Conservation (phyloP, 352 stramenopile species). For the Blastocystis sp. region DNA sequence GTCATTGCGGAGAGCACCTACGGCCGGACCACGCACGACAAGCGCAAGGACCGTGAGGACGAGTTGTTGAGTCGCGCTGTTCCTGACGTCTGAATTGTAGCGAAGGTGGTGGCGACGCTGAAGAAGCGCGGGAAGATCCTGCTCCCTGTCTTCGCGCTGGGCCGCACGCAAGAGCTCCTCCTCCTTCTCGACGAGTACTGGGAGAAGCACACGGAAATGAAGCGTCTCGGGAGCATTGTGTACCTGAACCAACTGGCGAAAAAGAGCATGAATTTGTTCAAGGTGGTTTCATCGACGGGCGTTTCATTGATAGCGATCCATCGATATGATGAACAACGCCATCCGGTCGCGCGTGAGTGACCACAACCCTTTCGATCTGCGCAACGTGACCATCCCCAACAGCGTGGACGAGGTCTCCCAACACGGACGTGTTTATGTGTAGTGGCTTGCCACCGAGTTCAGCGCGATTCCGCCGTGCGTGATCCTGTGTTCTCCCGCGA, state of each 20-base stretch:
- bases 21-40: slow-evolving; percentile 94
- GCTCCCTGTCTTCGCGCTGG: slow-evolving; percentile 97
- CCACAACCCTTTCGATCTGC: slow-evolving; percentile 68
- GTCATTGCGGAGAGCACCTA: slow-evolving; percentile 99
- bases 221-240: slow-evolving; percentile 42
- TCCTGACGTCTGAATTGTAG: slow-evolving; percentile 66
- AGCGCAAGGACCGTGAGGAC: slow-evolving; percentile 91
- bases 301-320: slow-evolving; percentile 83
- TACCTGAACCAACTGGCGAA: slow-evolving; percentile 63
- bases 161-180: slow-evolving; percentile 94
- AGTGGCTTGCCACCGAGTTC: slow-evolving; percentile 2
- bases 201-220: slow-evolving; percentile 84
- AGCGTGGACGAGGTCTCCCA: not conserved
- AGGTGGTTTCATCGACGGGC: not conserved
- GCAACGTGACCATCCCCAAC: slow-evolving; percentile 51
- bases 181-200: slow-evolving; percentile 99
- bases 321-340: slow-evolving; percentile 99
- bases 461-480: slow-evolving; percentile 79
- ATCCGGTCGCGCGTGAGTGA: slow-evolving; percentile 79
- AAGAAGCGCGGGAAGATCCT: slow-evolving; percentile 92
- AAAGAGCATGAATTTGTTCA: slow-evolving; percentile 71
- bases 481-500: slow-evolving; percentile 96
- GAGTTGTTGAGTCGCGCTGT: slow-evolving; percentile 84
- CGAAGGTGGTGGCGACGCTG: slow-evolving; percentile 92
- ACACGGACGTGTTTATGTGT: not conserved